Percentiles rank a stretch among this genome's conserved stretches.
These are phyloP conservation scores for Coniochaeta prunicola DNA, from an alignment of 2,329 filamentous ascomycete species.

Conservation along the genomic window DNA sequence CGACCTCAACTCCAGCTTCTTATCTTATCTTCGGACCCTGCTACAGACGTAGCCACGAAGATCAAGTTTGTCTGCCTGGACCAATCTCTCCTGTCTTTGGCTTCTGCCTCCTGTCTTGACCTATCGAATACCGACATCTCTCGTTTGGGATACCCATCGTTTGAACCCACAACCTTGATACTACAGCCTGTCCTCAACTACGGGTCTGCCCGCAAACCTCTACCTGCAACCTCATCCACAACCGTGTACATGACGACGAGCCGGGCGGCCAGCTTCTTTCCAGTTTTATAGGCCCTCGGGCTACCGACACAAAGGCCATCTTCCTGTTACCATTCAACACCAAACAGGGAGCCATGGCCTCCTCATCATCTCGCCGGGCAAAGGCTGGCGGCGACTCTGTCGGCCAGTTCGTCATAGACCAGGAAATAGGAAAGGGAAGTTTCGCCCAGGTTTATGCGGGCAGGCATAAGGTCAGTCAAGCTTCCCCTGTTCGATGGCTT, in stretches of 20 bases:
- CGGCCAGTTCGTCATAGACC: constrained; percentile 74
- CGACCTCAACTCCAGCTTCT: not conserved
- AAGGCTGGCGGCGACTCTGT: constrained; percentile 34
- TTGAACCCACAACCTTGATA: constrained; percentile 7
- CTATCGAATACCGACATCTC: constrained; percentile 17
- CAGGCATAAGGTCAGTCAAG: constrained; percentile 64
- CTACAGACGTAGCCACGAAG: not conserved
- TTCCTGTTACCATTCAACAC: constrained; percentile 18
- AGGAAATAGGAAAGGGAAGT: constrained; percentile 94
- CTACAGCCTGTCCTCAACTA: not conserved
- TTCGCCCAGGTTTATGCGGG: constrained; percentile 94
- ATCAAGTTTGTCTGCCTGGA: not conserved
- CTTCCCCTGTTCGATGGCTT: not conserved
- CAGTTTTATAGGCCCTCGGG: constrained; percentile 21
- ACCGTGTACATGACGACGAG: constrained; percentile 22
- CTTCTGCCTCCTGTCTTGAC: constrained; percentile 5
- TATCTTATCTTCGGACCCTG: not conserved
- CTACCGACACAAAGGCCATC: constrained; percentile 12
- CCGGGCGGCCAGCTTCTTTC: constrained; percentile 17
- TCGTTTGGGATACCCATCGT: constrained; percentile 13
- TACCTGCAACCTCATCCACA: constrained; percentile 8
- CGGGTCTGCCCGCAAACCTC: too few species aligned
- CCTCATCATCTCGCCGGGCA: constrained; percentile 17
- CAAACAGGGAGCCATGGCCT: constrained; percentile 19
- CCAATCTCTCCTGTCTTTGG: not conserved